Percentiles rank a stretch among this genome's conserved stretches.
phyloP scores from a whole-genome alignment of 768 basidiomycete genomes.

The Hortiboletus campestris region DNA sequence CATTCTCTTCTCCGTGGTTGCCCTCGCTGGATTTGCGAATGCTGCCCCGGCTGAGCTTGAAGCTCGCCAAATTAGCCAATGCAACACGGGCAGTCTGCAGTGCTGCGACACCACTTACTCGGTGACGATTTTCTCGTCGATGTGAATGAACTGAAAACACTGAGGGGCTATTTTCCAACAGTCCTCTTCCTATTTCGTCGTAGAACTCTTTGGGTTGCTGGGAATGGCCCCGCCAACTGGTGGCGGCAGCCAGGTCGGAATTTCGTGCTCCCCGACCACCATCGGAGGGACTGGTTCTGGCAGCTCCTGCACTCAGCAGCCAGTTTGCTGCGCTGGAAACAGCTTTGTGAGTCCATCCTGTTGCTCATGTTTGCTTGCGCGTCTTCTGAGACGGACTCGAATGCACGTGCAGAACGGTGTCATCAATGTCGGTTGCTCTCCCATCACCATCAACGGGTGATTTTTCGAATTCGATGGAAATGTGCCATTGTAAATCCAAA shows the following conservation, averaged over 20 bases:
- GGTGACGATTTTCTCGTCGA: neutral
- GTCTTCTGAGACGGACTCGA: neutral
- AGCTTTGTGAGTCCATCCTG: neutral
- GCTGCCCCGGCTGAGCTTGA: slow-evolving; percentile 4
- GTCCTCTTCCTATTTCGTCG: neutral
- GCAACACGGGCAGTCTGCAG: slow-evolving; percentile 40
- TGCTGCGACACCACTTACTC: slow-evolving; percentile 1
- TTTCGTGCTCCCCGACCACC: slow-evolving; percentile 1
- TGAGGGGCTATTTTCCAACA: neutral
- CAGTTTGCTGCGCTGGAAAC: slow-evolving; percentile 1
- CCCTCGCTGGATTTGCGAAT: slow-evolving; percentile 1
- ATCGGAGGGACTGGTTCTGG: neutral
- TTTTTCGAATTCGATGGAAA: too few species aligned
- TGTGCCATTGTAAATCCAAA: too few species aligned
- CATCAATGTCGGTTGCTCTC: neutral
- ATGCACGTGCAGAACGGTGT: neutral
- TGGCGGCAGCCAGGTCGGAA: neutral
- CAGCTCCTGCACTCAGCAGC: neutral
- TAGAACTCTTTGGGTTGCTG: neutral
- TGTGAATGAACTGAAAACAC: neutral
- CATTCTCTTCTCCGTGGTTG: neutral
- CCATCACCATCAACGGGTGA: too few species aligned
- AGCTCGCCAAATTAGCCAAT: slow-evolving; percentile 13
- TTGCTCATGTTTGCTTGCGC: neutral
- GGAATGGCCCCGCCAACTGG: neutral